Base-by-base conservation (phyloP, 768 basidiomycete species). In the Daedalea quercina region DNA sequence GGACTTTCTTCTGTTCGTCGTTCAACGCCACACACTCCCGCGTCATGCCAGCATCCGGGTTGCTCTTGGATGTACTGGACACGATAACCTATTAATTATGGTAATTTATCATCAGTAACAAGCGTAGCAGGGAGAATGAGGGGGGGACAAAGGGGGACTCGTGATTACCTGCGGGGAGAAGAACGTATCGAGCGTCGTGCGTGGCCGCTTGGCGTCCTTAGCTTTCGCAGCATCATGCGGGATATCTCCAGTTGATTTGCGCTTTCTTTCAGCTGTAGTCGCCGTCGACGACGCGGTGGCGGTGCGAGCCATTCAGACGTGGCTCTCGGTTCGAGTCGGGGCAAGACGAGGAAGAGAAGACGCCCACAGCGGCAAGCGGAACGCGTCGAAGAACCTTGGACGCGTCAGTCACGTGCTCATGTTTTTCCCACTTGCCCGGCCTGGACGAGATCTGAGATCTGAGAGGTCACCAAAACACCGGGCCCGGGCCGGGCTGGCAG, bases 1-100 rank as follows among this genome's bases (percentile, higher is more conserved):
- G 58, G 0, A 85, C 77, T 26, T 64, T 64, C 37, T 70, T 68
- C 61, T 85, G 84, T 55, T 85, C 81, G 9, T 70, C 67, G 53
- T 77, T 80, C 42, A 84, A 71, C 6, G 71, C 60, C 1, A 81
- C 75, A 19, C 60, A 55, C 22, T 65, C 61, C n/a, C 52, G 46
- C n/a, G 57, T 54, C 34, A 35, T 15, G 15, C 37, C 37, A 40
- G 15, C 37, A 40, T 40, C 19, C 17, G 37, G 28, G 28, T 31
- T 15, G 37, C 37, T 15, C 37, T 58, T 52, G 3, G 59, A 57
- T 1, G 48, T 31, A 2, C 57, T 45, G 1, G 59, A 54, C 1
- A 60, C 53, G 3, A 62, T 53, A 22, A 67, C 59, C 28, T 31
- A 31, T 31, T 11, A 31, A 31, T 4, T 11, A 31, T 31, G n/a